Conservation (phyloP, 345 rosid species). For the Sapria himalayana region DNA sequence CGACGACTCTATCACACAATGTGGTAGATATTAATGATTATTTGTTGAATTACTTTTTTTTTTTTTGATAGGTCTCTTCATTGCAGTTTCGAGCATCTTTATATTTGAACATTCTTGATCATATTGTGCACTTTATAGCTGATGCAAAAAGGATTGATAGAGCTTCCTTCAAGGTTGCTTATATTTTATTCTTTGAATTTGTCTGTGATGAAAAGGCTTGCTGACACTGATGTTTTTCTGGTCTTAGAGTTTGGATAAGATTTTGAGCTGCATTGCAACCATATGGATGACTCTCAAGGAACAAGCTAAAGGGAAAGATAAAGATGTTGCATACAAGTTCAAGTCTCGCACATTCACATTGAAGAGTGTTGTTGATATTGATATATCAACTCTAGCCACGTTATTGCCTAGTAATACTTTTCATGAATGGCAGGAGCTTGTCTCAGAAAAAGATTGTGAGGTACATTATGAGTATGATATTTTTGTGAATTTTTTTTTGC, state of each 20-base stretch:
- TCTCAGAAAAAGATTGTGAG: constrained; percentile 35
- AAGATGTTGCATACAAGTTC: constrained; percentile 38
- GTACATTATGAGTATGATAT: constrained; percentile 9
- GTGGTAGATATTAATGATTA: background rate
- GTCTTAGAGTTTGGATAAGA: constrained; percentile 32
- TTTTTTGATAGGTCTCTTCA: constrained; percentile 25
- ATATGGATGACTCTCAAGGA: constrained; percentile 66
- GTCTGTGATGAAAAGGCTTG: background rate
- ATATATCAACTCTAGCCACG: constrained; percentile 36
- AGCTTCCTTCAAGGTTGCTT: constrained; percentile 44
- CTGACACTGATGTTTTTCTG: constrained; percentile 4
- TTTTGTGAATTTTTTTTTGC: constrained; percentile 1
- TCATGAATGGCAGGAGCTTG: constrained; percentile 55
- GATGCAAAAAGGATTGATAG: constrained; percentile 34
- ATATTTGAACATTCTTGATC: constrained; percentile 36
- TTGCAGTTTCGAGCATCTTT: constrained; percentile 35
- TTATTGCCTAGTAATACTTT: constrained; percentile 37
- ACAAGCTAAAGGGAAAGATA: constrained; percentile 40
- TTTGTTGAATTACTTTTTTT: constrained; percentile 5
- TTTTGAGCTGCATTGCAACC: constrained; percentile 36
- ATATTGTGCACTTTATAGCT: constrained; percentile 37
- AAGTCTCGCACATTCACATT: constrained; percentile 60
- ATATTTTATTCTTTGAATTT: constrained; percentile 7
- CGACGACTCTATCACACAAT: background rate
- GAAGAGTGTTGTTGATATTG: constrained; percentile 54